Evolutionary conservation across 441 rosid genomes (phyloP), one percentile per base, ranked within the genome.

Genomic region (Gossypium lobatum): DNA sequence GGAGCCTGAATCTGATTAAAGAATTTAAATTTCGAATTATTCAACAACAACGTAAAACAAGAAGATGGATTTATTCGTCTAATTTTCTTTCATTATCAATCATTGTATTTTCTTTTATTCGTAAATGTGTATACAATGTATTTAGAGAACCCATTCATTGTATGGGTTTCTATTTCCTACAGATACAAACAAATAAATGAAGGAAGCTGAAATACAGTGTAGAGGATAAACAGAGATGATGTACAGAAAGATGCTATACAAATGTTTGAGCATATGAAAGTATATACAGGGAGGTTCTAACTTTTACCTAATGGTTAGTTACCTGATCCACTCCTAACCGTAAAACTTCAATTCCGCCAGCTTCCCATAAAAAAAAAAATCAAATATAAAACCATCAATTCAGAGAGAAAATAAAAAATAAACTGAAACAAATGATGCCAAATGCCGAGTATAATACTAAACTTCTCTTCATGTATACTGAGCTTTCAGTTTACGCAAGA

Each of bases 401-500:
- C 14, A 6, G n/a, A 25, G 17, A n/a, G n/a, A 14, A 18, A 42
- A 64, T 58, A 28, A 46, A 25, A 28, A 20, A 39, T 39, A 39
- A 18, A 55, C n/a, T 17, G 26, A 59, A 39, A 71, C 45, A 26
- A 23, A 25, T 9, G 18, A 72, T 17, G 55, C 26, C 45, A 3
- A 21, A 13, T 64, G 25, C 74, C 28, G 50, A 28, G 45, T n/a
- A 26, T 9, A 13, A 26, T 23, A 45, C 26, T 6, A 17, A 72
- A 46, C 11, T 61, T 70, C 17, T 55, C 59, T 42, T 80, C 79
- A 79, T 14, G 87, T 72, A 70, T 80, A 76, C 4, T 69, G 89
- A 13, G 86, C 75, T 80, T 79, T 89, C 66, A 91, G 85, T 85
- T 88, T 93, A 7, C 71, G 83, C 71, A 95, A 78, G 76, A 91